These are phyloP conservation scores for Hanseniaspora occidentalis DNA, from an alignment of 805 yeast genomes.

Conservation along the genomic window DNA sequence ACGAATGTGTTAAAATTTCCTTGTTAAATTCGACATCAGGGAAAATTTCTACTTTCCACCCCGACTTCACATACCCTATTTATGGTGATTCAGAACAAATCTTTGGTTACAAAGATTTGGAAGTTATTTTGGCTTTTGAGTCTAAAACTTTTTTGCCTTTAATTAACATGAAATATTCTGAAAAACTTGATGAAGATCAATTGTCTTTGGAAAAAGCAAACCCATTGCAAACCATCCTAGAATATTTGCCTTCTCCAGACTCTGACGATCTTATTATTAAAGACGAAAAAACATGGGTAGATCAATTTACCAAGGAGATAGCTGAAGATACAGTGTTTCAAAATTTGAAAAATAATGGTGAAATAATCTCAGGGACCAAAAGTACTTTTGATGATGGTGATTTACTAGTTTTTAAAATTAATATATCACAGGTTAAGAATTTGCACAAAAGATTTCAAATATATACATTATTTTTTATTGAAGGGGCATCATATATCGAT, in stretches of 20 bases:
- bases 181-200: constrained; percentile 33
- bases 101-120: constrained; percentile 67
- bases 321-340: constrained; percentile 18
- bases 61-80: constrained; percentile 81
- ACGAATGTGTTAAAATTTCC: constrained; percentile 49
- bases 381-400: constrained; percentile 26
- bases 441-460: constrained; percentile 65
- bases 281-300: constrained; percentile 61
- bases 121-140: constrained; percentile 60
- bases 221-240: constrained; percentile 25
- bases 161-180: constrained; percentile 43
- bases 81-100: constrained; percentile 86
- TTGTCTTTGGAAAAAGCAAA: constrained; percentile 13
- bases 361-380: constrained; percentile 24
- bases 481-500: constrained; percentile 87
- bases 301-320: constrained; percentile 34
- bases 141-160: constrained; percentile 63
- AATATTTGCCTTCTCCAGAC: constrained; percentile 42
- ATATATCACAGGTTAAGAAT: constrained; percentile 26
- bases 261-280: constrained; percentile 39
- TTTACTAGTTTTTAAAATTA: constrained; percentile 39
- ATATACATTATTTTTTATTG: constrained; percentile 73
- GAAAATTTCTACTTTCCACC: constrained; percentile 55
- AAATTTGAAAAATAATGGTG: constrained; percentile 21
- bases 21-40: constrained; percentile 36